Conservation (phyloP, 495 filamentous ascomycete genomes). For the Rusavskia elegans region DNA sequence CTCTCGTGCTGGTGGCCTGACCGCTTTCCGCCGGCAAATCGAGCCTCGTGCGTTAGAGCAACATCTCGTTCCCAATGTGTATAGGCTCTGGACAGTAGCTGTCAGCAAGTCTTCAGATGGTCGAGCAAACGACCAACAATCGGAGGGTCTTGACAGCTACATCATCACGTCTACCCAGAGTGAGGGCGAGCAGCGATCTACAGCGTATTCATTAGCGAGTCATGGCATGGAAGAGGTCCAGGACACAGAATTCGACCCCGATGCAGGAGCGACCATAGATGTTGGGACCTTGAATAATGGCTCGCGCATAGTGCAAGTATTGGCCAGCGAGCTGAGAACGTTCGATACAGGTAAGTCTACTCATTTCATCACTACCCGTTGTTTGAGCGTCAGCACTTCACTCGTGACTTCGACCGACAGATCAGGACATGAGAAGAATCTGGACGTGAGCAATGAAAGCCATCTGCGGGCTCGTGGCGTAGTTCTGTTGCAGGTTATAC, state of each 20-base stretch:
- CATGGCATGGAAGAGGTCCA: conserved; percentile 47
- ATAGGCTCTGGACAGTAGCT: conserved; percentile 47
- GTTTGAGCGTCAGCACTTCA: neutral
- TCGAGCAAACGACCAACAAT: conserved; percentile 12
- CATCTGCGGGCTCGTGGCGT: no score
- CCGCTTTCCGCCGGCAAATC: conserved; percentile 59
- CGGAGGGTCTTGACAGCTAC: conserved; percentile 47
- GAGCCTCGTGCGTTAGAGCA: conserved; percentile 46
- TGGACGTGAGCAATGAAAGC: no score
- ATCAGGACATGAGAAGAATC: neutral
- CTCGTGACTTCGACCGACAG: neutral
- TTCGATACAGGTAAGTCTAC: conserved; percentile 65
- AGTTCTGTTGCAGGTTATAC: no score
- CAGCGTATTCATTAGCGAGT: conserved; percentile 37
- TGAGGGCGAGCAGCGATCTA: conserved; percentile 38
- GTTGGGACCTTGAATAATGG: conserved; percentile 59
- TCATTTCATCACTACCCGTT: neutral
- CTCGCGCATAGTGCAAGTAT: conserved; percentile 66
- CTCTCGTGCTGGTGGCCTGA: conserved; percentile 51
- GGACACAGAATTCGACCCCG: conserved; percentile 76
- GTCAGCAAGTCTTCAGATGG: conserved; percentile 30
- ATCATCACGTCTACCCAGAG: conserved; percentile 51
- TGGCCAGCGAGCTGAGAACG: conserved; percentile 66
- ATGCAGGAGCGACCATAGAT: conserved; percentile 67
- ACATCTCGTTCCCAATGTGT: conserved; percentile 33